A percentile compares a stretch with the other conserved stretches of the same genome.
These are phyloP conservation scores for Coccomyxa subellipsoidea DNA, from an alignment of 163 green algal genomes.

Conservation along the genomic window DNA sequence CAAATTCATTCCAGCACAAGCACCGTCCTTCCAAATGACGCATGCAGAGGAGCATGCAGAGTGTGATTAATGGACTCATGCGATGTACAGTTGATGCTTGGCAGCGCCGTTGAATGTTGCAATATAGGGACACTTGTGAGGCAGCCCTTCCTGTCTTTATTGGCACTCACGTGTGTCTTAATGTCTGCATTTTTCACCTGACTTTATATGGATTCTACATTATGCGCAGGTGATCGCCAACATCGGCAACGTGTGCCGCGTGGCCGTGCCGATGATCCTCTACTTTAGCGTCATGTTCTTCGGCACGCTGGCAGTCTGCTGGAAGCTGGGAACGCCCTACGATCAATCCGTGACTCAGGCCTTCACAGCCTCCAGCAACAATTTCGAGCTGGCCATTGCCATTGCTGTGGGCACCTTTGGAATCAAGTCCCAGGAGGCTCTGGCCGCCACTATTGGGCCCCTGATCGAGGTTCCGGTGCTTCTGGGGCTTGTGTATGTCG, in stretches of 20 bases:
- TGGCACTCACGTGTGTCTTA: no score
- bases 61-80: no score
- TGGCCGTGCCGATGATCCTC: conserved; percentile 23
- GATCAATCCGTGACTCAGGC: conserved; percentile 15
- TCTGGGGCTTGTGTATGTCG: conserved; percentile 48
- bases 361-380: conserved; percentile 57
- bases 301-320: conserved; percentile 1
- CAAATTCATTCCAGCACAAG: no score
- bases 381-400: conserved; percentile 62
- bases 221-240: conserved; percentile 12
- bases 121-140: no score
- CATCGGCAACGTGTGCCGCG: not conserved
- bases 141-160: no score
- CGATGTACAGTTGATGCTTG: no score
- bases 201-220: not conserved
- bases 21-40: no score
- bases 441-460: conserved; percentile 49
- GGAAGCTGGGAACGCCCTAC: not conserved
- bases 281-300: conserved; percentile 17
- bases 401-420: conserved; percentile 49
- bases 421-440: conserved; percentile 37
- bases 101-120: no score
- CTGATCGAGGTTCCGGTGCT: conserved; percentile 55
- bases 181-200: not conserved
- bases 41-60: no score